Evolutionary conservation across 2,329 filamentous ascomycete species (phyloP).

Genomic region (Hypoxylon sp.): DNA sequence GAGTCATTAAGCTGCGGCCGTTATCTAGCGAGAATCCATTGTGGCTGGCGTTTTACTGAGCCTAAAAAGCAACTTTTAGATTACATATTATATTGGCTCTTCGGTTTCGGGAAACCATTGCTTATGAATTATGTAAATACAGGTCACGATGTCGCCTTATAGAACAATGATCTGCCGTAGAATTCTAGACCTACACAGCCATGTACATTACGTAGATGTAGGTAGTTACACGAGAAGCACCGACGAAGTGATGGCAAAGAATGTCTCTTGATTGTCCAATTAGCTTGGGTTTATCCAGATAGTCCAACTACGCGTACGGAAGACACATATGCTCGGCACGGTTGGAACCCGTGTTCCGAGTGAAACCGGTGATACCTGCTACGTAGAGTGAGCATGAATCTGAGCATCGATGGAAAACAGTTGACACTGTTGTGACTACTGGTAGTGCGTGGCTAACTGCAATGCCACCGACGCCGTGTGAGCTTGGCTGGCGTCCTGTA

Average conservation of each 20-base stretch:
- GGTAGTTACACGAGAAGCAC: not conserved
- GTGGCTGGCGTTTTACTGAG: not conserved
- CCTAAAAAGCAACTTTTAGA: not conserved
- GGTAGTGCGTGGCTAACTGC: constrained; percentile 18
- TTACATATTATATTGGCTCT: not conserved
- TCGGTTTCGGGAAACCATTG: not conserved
- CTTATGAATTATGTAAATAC: not conserved
- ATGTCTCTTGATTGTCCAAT: not conserved
- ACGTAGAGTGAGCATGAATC: constrained; percentile 1
- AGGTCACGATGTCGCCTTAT: not conserved
- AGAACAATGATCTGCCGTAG: not conserved
- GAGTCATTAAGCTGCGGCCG: constrained; percentile 1
- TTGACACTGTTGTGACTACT: constrained; percentile 14
- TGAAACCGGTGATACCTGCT: constrained; percentile 18
- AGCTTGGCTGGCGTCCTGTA: constrained; percentile 13
- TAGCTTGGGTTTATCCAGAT: not conserved
- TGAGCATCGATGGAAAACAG: constrained; percentile 8
- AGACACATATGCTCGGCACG: constrained; percentile 7
- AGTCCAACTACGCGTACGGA: constrained; percentile 1
- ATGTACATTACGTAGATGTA: too few relatives aligned
- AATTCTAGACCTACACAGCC: not conserved
- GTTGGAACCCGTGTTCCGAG: constrained; percentile 3
- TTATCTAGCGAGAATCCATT: not conserved
- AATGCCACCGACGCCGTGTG: constrained; percentile 21
- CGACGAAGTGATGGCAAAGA: not conserved